These are phyloP conservation scores for Aspergillus udagawae DNA, from an alignment of 2,329 filamentous ascomycete genomes.

Conservation along the genomic window DNA sequence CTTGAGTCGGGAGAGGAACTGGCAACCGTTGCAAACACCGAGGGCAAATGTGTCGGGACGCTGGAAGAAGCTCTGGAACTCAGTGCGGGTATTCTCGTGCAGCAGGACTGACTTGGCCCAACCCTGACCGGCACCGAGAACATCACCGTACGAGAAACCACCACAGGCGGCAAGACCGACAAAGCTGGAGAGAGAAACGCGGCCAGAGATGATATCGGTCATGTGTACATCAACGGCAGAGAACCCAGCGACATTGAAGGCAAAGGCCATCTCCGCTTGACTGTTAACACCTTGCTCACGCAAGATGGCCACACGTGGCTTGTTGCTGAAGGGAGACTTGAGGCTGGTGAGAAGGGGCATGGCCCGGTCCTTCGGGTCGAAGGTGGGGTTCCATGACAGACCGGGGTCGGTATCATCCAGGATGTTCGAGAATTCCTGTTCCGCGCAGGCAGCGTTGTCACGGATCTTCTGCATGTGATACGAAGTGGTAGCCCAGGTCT, in stretches of 20 bases:
- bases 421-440: slow-evolving; percentile 74
- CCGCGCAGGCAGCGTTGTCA: slow-evolving; percentile 83
- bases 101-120: slow-evolving; percentile 94
- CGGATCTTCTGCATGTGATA: slow-evolving; percentile 86
- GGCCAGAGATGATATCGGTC: slow-evolving; percentile 79
- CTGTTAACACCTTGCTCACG: slow-evolving; percentile 95
- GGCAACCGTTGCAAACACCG: slow-evolving; percentile 96
- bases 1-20: slow-evolving; percentile 82
- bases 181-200: slow-evolving; percentile 76
- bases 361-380: slow-evolving; percentile 71
- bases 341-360: slow-evolving; percentile 65
- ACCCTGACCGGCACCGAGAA: slow-evolving; percentile 89
- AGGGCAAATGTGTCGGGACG: slow-evolving; percentile 86
- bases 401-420: slow-evolving; percentile 74
- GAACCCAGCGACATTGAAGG: slow-evolving; percentile 88
- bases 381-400: slow-evolving; percentile 77
- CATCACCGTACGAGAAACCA: slow-evolving; percentile 92
- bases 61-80: slow-evolving; percentile 82
- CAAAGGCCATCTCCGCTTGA: slow-evolving; percentile 96
- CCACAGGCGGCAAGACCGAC: slow-evolving; percentile 90
- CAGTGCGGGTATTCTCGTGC: slow-evolving; percentile 68
- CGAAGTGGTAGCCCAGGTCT: slow-evolving; percentile 84
- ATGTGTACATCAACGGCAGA: slow-evolving; percentile 92
- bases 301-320: slow-evolving; percentile 82
- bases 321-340: slow-evolving; percentile 54